These are phyloP conservation scores for Globisporangium sylvaticum DNA, from an alignment of 352 stramenopile genomes.

Conservation along the genomic window DNA sequence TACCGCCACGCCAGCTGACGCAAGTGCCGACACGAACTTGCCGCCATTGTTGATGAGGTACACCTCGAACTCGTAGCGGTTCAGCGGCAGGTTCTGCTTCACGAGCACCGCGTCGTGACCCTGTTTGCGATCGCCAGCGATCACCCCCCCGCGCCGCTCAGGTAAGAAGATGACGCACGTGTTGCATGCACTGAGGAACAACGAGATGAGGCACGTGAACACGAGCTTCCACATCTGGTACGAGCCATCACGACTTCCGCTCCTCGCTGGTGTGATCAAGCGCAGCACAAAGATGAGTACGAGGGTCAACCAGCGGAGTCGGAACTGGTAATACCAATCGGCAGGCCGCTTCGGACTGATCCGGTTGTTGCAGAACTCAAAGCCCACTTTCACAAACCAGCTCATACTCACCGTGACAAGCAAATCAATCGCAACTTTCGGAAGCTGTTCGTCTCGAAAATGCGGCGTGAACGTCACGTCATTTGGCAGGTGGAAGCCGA, in stretches of 20 bases:
- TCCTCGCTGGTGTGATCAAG: conserved; percentile 16
- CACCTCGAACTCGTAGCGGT: conserved; percentile 37
- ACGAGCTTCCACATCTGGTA: conserved; percentile 19
- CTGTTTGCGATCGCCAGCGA: conserved; percentile 22
- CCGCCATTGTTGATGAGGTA: conserved; percentile 42
- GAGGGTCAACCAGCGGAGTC: conserved; percentile 28
- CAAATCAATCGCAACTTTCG: conserved; percentile 22
- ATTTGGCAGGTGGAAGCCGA: conserved; percentile 30
- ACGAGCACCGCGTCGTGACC: conserved; percentile 41
- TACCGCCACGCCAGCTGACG: conserved; percentile 29
- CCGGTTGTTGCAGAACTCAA: conserved; percentile 37
- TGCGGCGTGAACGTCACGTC: conserved; percentile 26
- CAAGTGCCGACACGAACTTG: conserved; percentile 23
- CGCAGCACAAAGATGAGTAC: conserved; percentile 31
- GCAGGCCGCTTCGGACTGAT: conserved; percentile 24
- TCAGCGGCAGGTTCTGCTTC: conserved; percentile 44
- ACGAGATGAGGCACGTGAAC: conserved; percentile 12
- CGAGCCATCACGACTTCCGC: conserved; percentile 2
- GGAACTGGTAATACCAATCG: conserved; percentile 32
- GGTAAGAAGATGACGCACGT: conserved; percentile 26
- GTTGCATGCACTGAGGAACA: conserved; percentile 25
- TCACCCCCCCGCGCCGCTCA: conserved; percentile 27
- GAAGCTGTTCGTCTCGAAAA: conserved; percentile 14
- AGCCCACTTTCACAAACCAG: conserved; percentile 46
- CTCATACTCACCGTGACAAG: conserved; percentile 47